Conservation (phyloP, 2,329 filamentous ascomycete genomes). For the Stagonosporopsis cucurbitacearum region DNA sequence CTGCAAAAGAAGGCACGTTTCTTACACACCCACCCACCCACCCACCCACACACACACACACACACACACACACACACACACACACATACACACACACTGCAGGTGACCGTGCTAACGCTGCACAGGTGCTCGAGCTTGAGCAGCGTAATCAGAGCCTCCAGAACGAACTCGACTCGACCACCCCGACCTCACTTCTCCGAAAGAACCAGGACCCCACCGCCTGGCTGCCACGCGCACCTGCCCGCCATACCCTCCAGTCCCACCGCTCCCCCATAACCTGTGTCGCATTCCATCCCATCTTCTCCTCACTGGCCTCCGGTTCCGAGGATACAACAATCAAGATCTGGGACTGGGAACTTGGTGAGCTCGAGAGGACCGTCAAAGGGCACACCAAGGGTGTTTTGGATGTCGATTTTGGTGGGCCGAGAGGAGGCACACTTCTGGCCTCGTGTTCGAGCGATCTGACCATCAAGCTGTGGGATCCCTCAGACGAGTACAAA, state of each 20-base stretch:
- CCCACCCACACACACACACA: no score
- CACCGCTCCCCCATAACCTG: slow-evolving; percentile 83
- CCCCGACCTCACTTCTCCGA: slow-evolving; percentile 76
- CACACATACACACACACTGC: no score
- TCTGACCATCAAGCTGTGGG: slow-evolving; percentile 93
- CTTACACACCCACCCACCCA: no score
- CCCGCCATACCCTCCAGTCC: slow-evolving; percentile 81
- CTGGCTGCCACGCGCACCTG: slow-evolving; percentile 85
- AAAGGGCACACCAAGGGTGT: slow-evolving; percentile 93
- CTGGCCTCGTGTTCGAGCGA: slow-evolving; percentile 87
- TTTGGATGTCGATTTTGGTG: slow-evolving; percentile 87
- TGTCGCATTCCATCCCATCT: slow-evolving; percentile 90
- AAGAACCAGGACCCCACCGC: slow-evolving; percentile 82
- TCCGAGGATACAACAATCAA: slow-evolving; percentile 95
- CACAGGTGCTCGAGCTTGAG: slow-evolving; percentile 91
- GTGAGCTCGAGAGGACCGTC: slow-evolving; percentile 86
- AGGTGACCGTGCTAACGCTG: slow-evolving; percentile 20
- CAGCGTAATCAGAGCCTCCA: slow-evolving; percentile 75
- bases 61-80: no score
- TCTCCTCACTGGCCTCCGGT: slow-evolving; percentile 86
- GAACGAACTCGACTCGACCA: slow-evolving; percentile 82
- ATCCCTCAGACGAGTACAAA: slow-evolving; percentile 90
- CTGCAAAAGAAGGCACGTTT: slow-evolving; percentile 85
- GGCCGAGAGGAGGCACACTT: slow-evolving; percentile 78
- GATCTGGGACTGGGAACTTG: slow-evolving; percentile 96